Evolutionary conservation across 345 rosid genomes (phyloP).

Genomic region (Gynandropsis gynandra): DNA sequence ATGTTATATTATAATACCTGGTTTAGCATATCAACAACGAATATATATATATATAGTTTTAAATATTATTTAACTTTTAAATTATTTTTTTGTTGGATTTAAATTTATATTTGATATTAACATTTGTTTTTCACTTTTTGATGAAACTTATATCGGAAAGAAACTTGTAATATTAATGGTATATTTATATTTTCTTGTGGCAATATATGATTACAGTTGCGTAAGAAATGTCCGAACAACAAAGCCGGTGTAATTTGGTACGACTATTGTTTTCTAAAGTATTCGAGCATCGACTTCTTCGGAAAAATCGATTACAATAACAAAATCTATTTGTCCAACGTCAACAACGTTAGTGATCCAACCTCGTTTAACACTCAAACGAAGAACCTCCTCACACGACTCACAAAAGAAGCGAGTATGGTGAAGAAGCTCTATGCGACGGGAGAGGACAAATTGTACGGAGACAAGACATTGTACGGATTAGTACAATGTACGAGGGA

Average conservation of each 20-base stretch:
- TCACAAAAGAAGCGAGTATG: constrained; percentile 26
- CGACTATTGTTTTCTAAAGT: constrained; percentile 60
- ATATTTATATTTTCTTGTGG: too few species aligned
- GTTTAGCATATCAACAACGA: too few species aligned
- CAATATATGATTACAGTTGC: constrained; percentile 12
- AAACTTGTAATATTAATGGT: too few species aligned
- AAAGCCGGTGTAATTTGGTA: constrained; percentile 47
- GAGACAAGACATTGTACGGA: constrained; percentile 37
- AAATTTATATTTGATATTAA: too few species aligned
- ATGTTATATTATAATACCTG: too few species aligned
- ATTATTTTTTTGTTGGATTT: too few species aligned
- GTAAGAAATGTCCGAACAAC: constrained; percentile 38
- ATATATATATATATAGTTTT: too few species aligned
- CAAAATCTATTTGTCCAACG: constrained; percentile 33
- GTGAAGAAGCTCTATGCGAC: constrained; percentile 35
- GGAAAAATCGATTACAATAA: constrained; percentile 38
- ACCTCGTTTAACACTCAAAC: constrained; percentile 34
- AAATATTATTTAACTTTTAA: too few species aligned
- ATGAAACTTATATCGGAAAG: too few species aligned
- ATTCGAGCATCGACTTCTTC: constrained; percentile 40
- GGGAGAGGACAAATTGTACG: constrained; percentile 32
- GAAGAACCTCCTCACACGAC: constrained; percentile 33
- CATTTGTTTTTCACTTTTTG: too few species aligned
- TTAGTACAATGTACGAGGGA: constrained; percentile 61
- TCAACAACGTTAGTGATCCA: constrained; percentile 34